These are phyloP conservation scores for Tolypocladium album DNA, from an alignment of 2,329 filamentous ascomycete genomes.

Conservation along the genomic window DNA sequence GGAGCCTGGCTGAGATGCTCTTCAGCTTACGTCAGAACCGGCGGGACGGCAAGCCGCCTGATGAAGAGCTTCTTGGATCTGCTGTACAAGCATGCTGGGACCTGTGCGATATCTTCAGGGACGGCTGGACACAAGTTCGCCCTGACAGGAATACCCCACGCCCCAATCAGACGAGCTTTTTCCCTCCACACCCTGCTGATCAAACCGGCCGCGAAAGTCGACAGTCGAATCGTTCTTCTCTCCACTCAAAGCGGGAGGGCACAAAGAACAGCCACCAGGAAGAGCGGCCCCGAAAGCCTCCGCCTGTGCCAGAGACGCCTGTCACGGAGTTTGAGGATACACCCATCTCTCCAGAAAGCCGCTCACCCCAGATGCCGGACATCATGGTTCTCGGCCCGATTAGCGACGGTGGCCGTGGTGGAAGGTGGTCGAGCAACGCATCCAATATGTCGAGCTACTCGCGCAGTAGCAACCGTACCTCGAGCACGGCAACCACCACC, in stretches of 20 bases:
- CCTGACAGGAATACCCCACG: conserved; percentile 79
- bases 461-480: conserved; percentile 53
- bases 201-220: conserved; percentile 35
- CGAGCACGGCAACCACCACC: conserved; percentile 62
- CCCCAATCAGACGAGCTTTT: conserved; percentile 67
- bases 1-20: conserved; percentile 85
- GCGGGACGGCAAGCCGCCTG: conserved; percentile 59
- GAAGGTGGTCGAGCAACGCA: conserved; percentile 72
- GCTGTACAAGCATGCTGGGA: conserved; percentile 94
- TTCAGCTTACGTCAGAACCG: conserved; percentile 80
- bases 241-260: conserved; percentile 42
- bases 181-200: conserved; percentile 38
- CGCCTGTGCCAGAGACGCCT: conserved; percentile 69
- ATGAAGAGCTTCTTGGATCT: conserved; percentile 77
- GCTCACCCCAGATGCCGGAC: conserved; percentile 67
- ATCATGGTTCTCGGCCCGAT: conserved; percentile 75
- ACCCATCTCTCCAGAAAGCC: conserved; percentile 69
- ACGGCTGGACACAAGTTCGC: conserved; percentile 82
- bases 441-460: conserved; percentile 74
- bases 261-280: conserved; percentile 33
- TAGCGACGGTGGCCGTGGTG: conserved; percentile 45
- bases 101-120: conserved; percentile 82
- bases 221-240: conserved; percentile 38
- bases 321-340: conserved; percentile 94
- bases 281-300: conserved; percentile 36